Conservation (phyloP, 257 asterid species). For the Solanum arcanum region DNA sequence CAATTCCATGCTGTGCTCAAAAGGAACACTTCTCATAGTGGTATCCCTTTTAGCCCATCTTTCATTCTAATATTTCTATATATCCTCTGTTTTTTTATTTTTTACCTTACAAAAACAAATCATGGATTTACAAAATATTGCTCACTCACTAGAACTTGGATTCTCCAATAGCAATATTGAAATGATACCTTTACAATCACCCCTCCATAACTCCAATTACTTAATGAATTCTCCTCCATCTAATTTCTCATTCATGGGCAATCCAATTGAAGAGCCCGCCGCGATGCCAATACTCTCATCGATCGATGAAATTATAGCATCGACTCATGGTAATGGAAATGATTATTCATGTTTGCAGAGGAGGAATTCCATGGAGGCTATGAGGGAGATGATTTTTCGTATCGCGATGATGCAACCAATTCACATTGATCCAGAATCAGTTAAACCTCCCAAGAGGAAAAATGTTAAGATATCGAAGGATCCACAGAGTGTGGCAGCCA, state of each 20-base stretch:
- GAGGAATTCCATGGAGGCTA: constrained; percentile 23
- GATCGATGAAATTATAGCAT: not conserved
- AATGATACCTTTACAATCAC: not conserved
- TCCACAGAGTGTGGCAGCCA: constrained; percentile 51
- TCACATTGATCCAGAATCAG: constrained; percentile 29
- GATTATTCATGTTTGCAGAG: constrained; percentile 1
- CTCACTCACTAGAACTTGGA: not conserved
- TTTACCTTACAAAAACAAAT: not conserved
- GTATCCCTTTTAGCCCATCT: not conserved
- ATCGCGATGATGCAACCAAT: constrained; percentile 48
- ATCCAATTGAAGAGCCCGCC: not conserved
- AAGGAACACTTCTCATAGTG: not conserved
- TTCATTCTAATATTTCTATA: not conserved
- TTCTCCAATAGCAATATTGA: not conserved
- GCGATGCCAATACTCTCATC: not conserved
- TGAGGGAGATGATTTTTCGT: constrained; percentile 46
- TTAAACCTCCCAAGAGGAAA: constrained; percentile 35
- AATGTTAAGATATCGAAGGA: constrained; percentile 44
- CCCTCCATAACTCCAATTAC: not conserved
- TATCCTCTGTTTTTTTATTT: not conserved
- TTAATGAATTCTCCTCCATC: not conserved
- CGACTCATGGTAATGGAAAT: not conserved
- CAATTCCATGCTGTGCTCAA: constrained; percentile 3
- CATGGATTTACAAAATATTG: not conserved
- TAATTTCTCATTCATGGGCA: not conserved